Percentiles rank a stretch among this genome's conserved stretches.
These are phyloP conservation scores for Calonectria pseudoreteaudii DNA, from an alignment of 2,329 filamentous ascomycete species.

Conservation along the genomic window DNA sequence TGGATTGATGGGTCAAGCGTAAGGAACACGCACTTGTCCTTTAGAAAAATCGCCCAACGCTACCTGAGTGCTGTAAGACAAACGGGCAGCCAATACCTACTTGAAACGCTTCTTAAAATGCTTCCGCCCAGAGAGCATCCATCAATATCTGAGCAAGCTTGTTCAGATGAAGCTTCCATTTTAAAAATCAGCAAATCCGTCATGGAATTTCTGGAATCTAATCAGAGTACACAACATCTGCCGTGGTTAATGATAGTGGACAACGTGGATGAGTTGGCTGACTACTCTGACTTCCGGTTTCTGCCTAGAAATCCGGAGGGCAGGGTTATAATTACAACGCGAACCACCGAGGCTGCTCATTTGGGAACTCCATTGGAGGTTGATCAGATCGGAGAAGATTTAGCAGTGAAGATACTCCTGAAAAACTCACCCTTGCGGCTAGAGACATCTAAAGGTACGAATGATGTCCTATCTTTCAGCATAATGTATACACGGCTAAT, in stretches of 20 bases:
- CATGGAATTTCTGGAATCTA: not conserved
- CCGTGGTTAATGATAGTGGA: not conserved
- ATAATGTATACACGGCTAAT: not conserved
- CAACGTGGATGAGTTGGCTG: not conserved
- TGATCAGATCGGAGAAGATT: not conserved
- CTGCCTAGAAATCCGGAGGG: not conserved
- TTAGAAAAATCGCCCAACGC: not conserved
- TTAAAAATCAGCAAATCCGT: not conserved
- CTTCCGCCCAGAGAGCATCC: not conserved
- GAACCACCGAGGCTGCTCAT: not conserved
- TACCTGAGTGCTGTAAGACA: not conserved
- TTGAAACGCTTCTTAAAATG: not conserved
- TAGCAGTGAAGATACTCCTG: not conserved
- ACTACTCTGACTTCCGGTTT: not conserved
- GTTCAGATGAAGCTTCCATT: not conserved
- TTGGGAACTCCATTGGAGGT: not conserved
- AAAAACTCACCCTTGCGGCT: not conserved
- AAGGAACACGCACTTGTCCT: not conserved
- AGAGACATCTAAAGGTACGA: not conserved
- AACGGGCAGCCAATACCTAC: not conserved
- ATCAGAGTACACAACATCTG: not conserved
- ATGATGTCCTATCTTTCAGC: not conserved
- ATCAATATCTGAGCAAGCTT: not conserved
- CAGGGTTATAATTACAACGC: not conserved
- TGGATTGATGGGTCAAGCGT: not conserved